phyloP scores from a whole-genome alignment of 2,329 filamentous ascomycete genomes.

The Diaporthe vexans region DNA sequence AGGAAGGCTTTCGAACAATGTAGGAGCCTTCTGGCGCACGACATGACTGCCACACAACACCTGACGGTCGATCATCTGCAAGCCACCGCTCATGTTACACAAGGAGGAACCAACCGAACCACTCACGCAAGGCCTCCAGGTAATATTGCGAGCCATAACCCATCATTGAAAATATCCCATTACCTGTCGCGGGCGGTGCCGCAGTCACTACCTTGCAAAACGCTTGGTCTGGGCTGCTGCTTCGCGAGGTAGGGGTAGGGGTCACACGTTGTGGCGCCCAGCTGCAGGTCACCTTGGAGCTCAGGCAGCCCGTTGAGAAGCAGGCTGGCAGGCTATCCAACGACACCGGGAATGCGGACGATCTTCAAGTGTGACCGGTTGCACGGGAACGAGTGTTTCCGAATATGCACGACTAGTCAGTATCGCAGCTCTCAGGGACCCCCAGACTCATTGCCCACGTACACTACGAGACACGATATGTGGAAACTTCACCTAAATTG shows the following conservation, averaged over 20 bases:
- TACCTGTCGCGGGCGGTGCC: background rate
- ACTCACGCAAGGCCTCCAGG: slow-evolving; percentile 4
- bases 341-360: slow-evolving; percentile 18
- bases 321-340: slow-evolving; percentile 15
- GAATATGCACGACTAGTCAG: slow-evolving; percentile 22
- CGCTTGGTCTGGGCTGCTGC: slow-evolving; percentile 13
- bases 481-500: slow-evolving; percentile 13
- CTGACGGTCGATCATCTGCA: slow-evolving; percentile 35
- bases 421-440: slow-evolving; percentile 13
- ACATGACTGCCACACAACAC: slow-evolving; percentile 27
- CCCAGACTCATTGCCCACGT: slow-evolving; percentile 11
- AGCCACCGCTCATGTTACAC: slow-evolving; percentile 36
- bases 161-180: background rate
- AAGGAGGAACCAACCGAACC: slow-evolving; percentile 37
- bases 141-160: background rate
- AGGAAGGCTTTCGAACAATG: slow-evolving; percentile 29
- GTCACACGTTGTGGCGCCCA: background rate
- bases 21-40: slow-evolving; percentile 38
- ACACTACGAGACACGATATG: slow-evolving; percentile 9
- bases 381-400: slow-evolving; percentile 31
- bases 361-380: slow-evolving; percentile 32
- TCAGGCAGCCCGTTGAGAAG: slow-evolving; percentile 12
- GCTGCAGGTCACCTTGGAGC: background rate
- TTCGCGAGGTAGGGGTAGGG: background rate
- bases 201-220: slow-evolving; percentile 7